Evolutionary conservation across 192 early-diverging fungal genomes (phyloP).

Genomic region (Podila epicladia): DNA sequence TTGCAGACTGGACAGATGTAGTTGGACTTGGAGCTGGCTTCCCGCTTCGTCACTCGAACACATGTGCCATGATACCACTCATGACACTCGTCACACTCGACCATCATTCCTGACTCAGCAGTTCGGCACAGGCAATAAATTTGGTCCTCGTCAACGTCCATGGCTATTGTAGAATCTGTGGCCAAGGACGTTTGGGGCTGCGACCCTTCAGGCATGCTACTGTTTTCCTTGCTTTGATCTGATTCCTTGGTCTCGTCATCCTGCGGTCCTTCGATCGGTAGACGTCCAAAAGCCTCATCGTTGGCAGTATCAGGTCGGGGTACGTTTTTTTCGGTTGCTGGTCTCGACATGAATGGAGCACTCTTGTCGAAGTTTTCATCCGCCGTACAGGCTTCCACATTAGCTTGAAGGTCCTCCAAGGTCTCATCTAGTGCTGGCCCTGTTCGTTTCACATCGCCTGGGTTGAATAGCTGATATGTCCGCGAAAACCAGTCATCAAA

Average conservation of each 20-base stretch:
- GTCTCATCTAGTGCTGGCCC: slow-evolving; percentile 21
- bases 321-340: not conserved
- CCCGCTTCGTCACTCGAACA: slow-evolving; percentile 54
- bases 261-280: too few relatives aligned
- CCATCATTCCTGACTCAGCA: slow-evolving; percentile 71
- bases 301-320: not conserved
- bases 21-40: slow-evolving; percentile 52
- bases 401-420: slow-evolving; percentile 36
- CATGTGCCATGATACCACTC: slow-evolving; percentile 77
- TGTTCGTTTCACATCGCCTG: slow-evolving; percentile 4
- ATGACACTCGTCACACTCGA: slow-evolving; percentile 71
- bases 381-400: slow-evolving; percentile 27
- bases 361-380: slow-evolving; percentile 16
- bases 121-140: slow-evolving; percentile 71
- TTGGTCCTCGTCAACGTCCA: slow-evolving; percentile 23
- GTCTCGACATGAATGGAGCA: not conserved
- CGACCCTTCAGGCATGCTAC: too few relatives aligned
- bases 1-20: slow-evolving; percentile 69
- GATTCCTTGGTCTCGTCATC: too few relatives aligned
- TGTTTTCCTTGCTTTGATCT: too few relatives aligned
- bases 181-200: not conserved
- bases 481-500: slow-evolving; percentile 30
- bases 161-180: not conserved
- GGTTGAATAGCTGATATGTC: slow-evolving; percentile 14
- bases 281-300: too few relatives aligned